These are phyloP conservation scores for Saccharomyces hybrid DNA, from an alignment of 1,139 yeast genomes.

Conservation along the genomic window DNA sequence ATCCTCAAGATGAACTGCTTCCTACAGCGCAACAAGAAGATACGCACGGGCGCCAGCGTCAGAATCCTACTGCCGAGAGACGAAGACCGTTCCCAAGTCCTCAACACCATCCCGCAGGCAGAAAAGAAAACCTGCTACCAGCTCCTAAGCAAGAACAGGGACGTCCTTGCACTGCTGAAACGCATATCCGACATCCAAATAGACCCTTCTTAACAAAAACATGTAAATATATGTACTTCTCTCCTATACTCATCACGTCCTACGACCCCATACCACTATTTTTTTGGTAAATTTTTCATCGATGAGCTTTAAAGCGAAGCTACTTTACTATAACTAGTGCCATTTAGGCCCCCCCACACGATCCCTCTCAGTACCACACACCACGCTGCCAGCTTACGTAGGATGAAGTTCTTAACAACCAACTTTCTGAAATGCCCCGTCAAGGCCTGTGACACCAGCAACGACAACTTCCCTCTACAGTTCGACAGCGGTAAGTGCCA, in stretches of 20 bases:
- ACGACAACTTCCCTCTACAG: constrained; percentile 72
- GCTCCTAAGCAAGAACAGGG: not conserved
- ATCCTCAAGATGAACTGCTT: constrained; percentile 3
- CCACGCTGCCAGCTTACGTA: not conserved
- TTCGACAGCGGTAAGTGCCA: constrained; percentile 55
- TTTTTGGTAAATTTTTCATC: not conserved
- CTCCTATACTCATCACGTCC: not conserved
- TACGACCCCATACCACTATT: not conserved
- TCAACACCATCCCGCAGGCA: not conserved
- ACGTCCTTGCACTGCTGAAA: constrained; percentile 1
- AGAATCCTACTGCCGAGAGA: not conserved
- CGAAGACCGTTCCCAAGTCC: not conserved
- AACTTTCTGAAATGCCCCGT: constrained; percentile 94
- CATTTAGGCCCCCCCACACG: not conserved
- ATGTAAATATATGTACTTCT: not conserved
- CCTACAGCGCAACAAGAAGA: not conserved
- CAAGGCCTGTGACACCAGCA: constrained; percentile 65
- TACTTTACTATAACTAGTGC: not conserved
- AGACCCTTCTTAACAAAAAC: not conserved
- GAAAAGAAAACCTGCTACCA: constrained; percentile 2
- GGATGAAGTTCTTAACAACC: constrained; percentile 87
- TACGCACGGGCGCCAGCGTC: not conserved
- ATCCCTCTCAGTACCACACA: not conserved
- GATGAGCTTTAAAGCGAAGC: not conserved
- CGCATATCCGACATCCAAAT: not conserved